Base-by-base conservation (phyloP, 2,329 filamentous ascomycete genomes). In the Pleomassaria siparia region DNA sequence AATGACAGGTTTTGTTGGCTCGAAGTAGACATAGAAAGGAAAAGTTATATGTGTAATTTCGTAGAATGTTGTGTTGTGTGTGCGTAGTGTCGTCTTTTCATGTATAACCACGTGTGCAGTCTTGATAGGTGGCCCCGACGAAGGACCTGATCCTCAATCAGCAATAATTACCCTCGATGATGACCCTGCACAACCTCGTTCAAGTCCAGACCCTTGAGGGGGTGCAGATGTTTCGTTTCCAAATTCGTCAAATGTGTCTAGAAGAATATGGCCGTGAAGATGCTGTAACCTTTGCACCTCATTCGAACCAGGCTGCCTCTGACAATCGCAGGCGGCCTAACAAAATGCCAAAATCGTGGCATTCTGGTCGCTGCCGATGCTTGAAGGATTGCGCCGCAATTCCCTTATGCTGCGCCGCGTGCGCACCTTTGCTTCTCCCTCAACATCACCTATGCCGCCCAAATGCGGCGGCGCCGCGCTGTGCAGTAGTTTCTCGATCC, bases 1-100 rank as follows among this genome's bases (percentile, higher is more conserved):
- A 55, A 51, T 49, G 53, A 47, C 45, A 47, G 50, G 44, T n/a
- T n/a, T n/a, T n/a, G n/a, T n/a, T n/a, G n/a, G n/a, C n/a, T 45
- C 29, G 26, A 43, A 51, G 24, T 16, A 44, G 32, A 28, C n/a
- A 24, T 13, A 44, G 30, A 39, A 16, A 40, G 35, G 24, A 39
- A 39, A 45, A 45, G 24, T 28, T 7, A 20, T 47, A 43, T 37
- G 22, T 39, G 22, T 44, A 26, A n/a, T 21, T 13, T 47, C 24
- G 36, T 40, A 41, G 36, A n/a, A 25, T 45, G 25, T 21, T 26
- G 33, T 47, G 16, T 18, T n/a, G 32, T 46, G 39, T 36, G 39
- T 37, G 21, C 16, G 40, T 47, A n/a, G n/a, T 25, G 16, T 44
- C 40, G 32, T 29, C n/a, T 33, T n/a, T 32, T 29, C 40, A 44